These are phyloP conservation scores for Vigna reflexopilosa DNA, from an alignment of 306 rosid genomes.

Conservation along the genomic window DNA sequence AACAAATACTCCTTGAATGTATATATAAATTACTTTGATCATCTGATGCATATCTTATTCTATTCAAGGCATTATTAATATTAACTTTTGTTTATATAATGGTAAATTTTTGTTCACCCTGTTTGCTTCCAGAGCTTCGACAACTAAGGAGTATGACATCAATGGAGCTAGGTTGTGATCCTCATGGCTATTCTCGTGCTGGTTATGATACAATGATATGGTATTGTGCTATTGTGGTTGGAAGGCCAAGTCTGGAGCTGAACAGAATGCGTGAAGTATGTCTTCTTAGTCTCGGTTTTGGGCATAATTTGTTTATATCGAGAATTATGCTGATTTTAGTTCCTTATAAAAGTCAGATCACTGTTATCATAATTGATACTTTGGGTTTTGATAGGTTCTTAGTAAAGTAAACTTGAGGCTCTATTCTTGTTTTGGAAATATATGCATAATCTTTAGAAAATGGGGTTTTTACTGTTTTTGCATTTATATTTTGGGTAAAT, in stretches of 20 bases:
- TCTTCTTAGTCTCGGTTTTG: constrained; percentile 35
- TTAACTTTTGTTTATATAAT: neutral
- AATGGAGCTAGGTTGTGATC: constrained; percentile 91
- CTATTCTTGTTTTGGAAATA: constrained; percentile 10
- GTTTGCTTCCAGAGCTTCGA: constrained; percentile 65
- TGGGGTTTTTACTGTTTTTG: neutral
- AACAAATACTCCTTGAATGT: neutral
- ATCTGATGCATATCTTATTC: neutral
- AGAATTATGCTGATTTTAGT: constrained; percentile 15
- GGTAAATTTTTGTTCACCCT: neutral
- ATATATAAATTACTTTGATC: neutral
- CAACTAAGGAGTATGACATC: constrained; percentile 83
- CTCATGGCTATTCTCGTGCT: constrained; percentile 90
- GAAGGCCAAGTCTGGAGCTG: constrained; percentile 76
- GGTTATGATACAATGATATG: constrained; percentile 76
- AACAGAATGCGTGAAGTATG: constrained; percentile 92
- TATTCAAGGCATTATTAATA: constrained; percentile 4
- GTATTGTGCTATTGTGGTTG: constrained; percentile 92
- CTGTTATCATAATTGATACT: neutral
- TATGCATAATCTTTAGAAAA: constrained; percentile 6
- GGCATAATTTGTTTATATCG: constrained; percentile 23
- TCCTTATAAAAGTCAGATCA: constrained; percentile 27
- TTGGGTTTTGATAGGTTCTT: constrained; percentile 29
- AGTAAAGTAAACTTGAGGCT: constrained; percentile 9
- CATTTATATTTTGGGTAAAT: neutral